A percentile compares a stretch with the other conserved stretches of the same genome.
Conservation (phyloP, 495 filamentous ascomycete genomes). For the Penicillium goetzii region DNA sequence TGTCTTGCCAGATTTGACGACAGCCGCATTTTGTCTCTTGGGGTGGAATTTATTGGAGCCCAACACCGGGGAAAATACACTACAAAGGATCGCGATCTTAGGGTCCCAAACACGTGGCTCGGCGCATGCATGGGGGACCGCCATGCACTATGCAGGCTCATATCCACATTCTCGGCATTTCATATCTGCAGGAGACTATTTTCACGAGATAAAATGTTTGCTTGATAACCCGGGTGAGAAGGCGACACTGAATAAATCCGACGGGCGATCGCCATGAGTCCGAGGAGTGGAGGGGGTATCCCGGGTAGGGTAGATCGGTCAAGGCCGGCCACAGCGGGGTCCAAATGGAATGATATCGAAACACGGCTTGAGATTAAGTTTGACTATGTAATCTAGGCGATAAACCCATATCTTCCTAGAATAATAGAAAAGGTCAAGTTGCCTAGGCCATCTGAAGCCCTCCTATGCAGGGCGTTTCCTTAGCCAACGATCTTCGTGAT, state of each 20-base stretch:
- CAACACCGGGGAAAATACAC: neutral
- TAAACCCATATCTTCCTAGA: neutral
- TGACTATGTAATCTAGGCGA: neutral
- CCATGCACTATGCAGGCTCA: neutral
- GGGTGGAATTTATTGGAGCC: neutral
- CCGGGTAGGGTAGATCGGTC: neutral
- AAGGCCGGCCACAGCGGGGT: neutral
- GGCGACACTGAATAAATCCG: neutral
- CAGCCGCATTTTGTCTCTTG: neutral
- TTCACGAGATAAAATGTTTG: neutral
- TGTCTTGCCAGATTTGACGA: neutral
- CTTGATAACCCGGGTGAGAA: neutral
- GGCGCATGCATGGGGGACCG: neutral
- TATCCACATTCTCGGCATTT: neutral
- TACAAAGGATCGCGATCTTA: neutral
- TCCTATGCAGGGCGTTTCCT: neutral
- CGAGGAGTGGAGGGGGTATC: neutral
- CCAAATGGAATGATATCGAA: neutral
- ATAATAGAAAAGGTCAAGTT: neutral
- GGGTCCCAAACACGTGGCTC: neutral
- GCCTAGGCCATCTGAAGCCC: neutral
- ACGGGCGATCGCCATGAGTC: neutral
- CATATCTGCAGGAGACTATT: neutral
- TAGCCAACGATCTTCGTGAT: neutral
- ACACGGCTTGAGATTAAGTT: slow-evolving; percentile 2